Base-by-base conservation (phyloP, 257 asterid species). In the Buddleja alternifolia region DNA sequence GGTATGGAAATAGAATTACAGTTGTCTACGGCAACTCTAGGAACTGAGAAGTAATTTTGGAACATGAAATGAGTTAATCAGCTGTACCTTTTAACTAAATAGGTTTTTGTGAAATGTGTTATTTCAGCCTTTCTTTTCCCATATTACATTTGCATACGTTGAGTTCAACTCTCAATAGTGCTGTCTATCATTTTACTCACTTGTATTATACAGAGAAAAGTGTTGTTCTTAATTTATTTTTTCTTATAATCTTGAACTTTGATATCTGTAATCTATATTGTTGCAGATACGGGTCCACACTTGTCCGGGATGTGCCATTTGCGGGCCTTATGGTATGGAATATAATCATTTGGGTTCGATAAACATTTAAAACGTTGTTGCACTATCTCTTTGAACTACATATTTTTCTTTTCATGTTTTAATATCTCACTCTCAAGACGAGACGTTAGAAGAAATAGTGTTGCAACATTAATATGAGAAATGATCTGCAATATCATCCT, bases 251-350 rank as follows among this genome's bases (percentile, higher is more conserved):
- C 29, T 67, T 41, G 65, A 54, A 44, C 24, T 61, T 12, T 40
- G 66, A 44, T 46, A n/a, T 69, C 15, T 45, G 34, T 58, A 10
- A n/a, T 60, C 11, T 58, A 37, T 67, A 61, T 78, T 69, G 53
- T 45, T 70, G 81, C 86, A 90, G 93, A 77, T 87, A 87, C 76
- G 81, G 85, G 89, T 90, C 96, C 55, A 87, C 95, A 45, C 93
- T 90, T 83, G 95, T 86, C 54, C 76, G 95, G 71, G 95, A 90
- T 76, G 88, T 90, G 69, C 96, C 96, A 69, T 90, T 90, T 79
- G 95, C 96, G 59, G 93, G 96, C 70, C 84, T 90, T 24, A 90
- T 87, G 96, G 96, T 90, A 90, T 66, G 12, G 37, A 37, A n/a
- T 21, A 14, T 63, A 46, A 60, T 69, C 39, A 53, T 36, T 80